Base-by-base conservation (phyloP, 2,329 filamentous ascomycete species). In the Atkinsonella texensis region DNA sequence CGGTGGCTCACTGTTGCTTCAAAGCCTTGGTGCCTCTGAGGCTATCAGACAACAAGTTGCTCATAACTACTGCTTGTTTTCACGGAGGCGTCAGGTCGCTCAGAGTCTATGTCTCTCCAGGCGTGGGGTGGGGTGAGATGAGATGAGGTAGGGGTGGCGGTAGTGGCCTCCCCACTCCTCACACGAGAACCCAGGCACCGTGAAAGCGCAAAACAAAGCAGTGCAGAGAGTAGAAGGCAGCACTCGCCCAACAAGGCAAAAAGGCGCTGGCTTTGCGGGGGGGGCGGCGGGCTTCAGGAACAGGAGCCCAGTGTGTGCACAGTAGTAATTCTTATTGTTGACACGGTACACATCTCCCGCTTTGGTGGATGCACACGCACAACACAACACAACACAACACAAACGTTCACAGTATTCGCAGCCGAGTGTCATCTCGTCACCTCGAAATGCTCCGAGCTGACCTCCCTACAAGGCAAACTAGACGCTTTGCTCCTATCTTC, bases 11-110 rank as follows among this genome's bases (percentile, higher is more conserved):
- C 38, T 9, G 17, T 38, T 35, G 32, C 18, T 40, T 48, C n/a
- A 12, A 18, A 13, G 31, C 31, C 18, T 23, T n/a, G 31, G 33
- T 40, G 38, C 23, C 32, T 28, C 15, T 46, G 20, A 23, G 20
- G 20, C 40, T 23, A 7, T 28, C 33, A 40, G 15, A 13, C 48
- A 50, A 47, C 38, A 53, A 50, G 51, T 53, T 47, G 35, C 48
- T 47, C 51, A 53, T 53, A 50, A 50, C 35, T 48, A 23, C 47
- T 44, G 35, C 38, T 47, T 12, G 38, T n/a, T 12, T 9, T 32
- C n/a, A 32, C 20, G n/a, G 40, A 13, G 15, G 43, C 12, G 18
- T 31, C 33, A 28, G 2, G 17, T 52, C 32, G 28, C 46, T 44
- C 46, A 40, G 33, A 23, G 15, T 47, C 45, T n/a, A n/a, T 46